Conservation (phyloP, 2,329 filamentous ascomycete genomes). For the Alternaria sp. region DNA sequence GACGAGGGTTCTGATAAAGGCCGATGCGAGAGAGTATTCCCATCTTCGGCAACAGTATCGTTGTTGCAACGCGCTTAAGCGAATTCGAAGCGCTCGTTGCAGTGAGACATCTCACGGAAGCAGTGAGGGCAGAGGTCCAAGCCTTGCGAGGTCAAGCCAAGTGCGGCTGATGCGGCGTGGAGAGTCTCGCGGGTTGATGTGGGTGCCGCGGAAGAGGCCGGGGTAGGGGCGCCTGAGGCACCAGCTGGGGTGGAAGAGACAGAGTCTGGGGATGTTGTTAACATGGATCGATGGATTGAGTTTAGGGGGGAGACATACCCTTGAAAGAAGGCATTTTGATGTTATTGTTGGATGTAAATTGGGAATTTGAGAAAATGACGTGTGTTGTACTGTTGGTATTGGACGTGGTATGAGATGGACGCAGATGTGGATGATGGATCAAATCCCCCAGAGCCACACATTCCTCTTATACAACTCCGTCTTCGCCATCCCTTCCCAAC, state of each 20-base stretch:
- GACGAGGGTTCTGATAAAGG: background rate
- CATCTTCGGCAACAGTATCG: background rate
- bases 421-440: background rate
- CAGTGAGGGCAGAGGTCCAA: conserved; percentile 40
- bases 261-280: conserved; percentile 27
- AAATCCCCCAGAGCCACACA: background rate
- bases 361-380: background rate
- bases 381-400: background rate
- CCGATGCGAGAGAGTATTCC: background rate
- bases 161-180: conserved; percentile 30
- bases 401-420: background rate
- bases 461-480: conserved; percentile 21
- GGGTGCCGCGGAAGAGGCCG: conserved; percentile 22
- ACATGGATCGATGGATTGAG: background rate
- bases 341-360: background rate
- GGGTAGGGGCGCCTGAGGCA: conserved; percentile 32
- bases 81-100: conserved; percentile 38
- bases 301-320: conserved; percentile 11
- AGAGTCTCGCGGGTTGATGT: conserved; percentile 34
- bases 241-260: conserved; percentile 36
- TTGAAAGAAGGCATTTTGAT: conserved; percentile 34
- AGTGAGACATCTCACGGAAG: conserved; percentile 39
- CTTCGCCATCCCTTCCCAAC: conserved; percentile 18
- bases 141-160: conserved; percentile 30
- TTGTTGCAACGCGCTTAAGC: conserved; percentile 14